Evolutionary conservation across 768 basidiomycete species (phyloP).

Genomic region (Kwoniella botswanensis): DNA sequence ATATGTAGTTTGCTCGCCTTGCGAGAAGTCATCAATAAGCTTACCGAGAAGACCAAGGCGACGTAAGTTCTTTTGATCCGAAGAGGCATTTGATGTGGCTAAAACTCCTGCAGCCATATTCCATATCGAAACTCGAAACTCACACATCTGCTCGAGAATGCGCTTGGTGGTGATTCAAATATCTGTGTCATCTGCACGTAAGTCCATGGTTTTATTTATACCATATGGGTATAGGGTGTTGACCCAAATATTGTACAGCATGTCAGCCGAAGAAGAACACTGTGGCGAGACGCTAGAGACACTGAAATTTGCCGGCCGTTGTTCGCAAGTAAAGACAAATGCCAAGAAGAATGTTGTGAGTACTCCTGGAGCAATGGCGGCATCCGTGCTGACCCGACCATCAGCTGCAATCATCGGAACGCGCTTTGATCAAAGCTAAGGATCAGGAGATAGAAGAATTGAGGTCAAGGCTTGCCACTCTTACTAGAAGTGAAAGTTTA

Average conservation of each 20-base stretch:
- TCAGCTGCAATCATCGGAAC: conserved; percentile 51
- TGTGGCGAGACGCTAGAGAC: conserved; percentile 57
- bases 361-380: neutral
- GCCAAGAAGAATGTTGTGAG: conserved; percentile 56
- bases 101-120: conserved; percentile 41
- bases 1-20: conserved; percentile 49
- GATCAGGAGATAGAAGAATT: conserved; percentile 57
- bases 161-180: conserved; percentile 57
- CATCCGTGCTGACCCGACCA: neutral
- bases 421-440: conserved; percentile 56
- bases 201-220: conserved; percentile 16
- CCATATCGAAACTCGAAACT: conserved; percentile 59
- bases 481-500: conserved; percentile 19
- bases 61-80: conserved; percentile 28
- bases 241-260: conserved; percentile 7
- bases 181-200: conserved; percentile 59
- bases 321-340: conserved; percentile 58
- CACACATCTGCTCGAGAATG: conserved; percentile 58
- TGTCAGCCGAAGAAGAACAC: conserved; percentile 57
- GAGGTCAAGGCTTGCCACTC: conserved; percentile 36
- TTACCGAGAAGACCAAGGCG: conserved; percentile 50
- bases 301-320: conserved; percentile 58
- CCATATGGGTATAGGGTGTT: neutral
- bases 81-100: neutral
- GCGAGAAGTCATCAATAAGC: conserved; percentile 54